These are phyloP conservation scores for Triticum urartu DNA, from an alignment of 176 grass and related monocot genomes.

Conservation along the genomic window DNA sequence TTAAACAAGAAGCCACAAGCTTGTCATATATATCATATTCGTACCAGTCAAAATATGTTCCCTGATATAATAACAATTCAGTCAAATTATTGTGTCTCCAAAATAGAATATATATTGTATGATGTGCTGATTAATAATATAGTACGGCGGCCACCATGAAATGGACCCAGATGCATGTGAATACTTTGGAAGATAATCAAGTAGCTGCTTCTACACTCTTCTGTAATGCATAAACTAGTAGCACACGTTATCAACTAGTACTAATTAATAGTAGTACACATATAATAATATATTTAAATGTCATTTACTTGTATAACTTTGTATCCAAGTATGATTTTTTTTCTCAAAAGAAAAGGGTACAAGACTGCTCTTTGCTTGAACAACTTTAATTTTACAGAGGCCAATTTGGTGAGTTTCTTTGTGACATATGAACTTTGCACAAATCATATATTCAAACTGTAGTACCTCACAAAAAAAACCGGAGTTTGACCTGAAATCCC, in stretches of 20 bases:
- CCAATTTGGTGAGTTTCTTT: neutral
- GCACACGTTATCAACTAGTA: neutral
- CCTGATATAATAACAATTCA: slow-evolving; percentile 26
- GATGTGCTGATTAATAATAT: neutral
- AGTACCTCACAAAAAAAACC: neutral
- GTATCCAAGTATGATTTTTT: neutral
- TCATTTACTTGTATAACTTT: neutral
- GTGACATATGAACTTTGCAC: neutral
- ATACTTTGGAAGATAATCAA: slow-evolving; percentile 33
- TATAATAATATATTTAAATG: neutral
- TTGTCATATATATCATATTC: slow-evolving; percentile 31
- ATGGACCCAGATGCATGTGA: slow-evolving; percentile 33
- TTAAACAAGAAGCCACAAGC: slow-evolving; percentile 25
- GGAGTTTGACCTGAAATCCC: neutral
- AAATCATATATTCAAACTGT: neutral
- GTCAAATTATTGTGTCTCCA: slow-evolving; percentile 41
- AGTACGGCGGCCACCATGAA: slow-evolving; percentile 6
- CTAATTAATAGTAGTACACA: neutral
- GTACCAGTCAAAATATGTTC: slow-evolving; percentile 33
- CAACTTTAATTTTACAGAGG: neutral
- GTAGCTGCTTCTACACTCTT: slow-evolving; percentile 43
- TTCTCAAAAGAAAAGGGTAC: neutral
- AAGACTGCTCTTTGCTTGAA: neutral
- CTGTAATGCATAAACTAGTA: neutral
- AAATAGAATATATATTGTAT: neutral